Evolutionary conservation across 169 alveolate species (phyloP).

Genomic region (Cryptosporidium canis): DNA sequence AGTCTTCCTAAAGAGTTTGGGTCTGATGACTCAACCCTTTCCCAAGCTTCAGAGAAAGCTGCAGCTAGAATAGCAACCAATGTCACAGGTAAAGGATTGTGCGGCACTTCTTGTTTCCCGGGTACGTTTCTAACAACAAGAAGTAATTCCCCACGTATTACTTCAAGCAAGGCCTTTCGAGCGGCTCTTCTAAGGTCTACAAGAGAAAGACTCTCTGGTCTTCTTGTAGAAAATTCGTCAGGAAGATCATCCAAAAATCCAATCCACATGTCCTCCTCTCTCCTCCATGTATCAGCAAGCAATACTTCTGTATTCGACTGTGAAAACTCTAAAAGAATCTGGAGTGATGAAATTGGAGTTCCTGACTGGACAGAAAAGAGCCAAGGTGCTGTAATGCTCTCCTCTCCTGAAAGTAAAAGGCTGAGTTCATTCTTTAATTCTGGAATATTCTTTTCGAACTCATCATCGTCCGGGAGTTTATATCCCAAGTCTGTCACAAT

Average conservation of each 20-base stretch:
- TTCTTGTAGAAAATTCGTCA: conserved; percentile 84
- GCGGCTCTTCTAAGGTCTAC: conserved; percentile 75
- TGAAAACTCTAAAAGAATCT: conserved; percentile 86
- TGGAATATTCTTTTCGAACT: conserved; percentile 59
- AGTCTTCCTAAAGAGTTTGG: conserved; percentile 86
- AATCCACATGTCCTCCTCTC: conserved; percentile 82
- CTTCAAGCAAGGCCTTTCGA: conserved; percentile 81
- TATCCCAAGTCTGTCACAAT: conserved; percentile 70
- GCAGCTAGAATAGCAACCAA: conserved; percentile 87
- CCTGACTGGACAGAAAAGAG: conserved; percentile 89
- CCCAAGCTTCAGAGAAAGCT: conserved; percentile 88
- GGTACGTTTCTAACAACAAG: conserved; percentile 86
- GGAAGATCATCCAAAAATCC: conserved; percentile 84
- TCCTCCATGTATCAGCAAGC: conserved; percentile 86
- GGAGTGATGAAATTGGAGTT: conserved; percentile 89
- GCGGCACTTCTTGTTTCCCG: conserved; percentile 86
- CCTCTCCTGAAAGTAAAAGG: conserved; percentile 65
- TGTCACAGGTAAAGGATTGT: conserved; percentile 83
- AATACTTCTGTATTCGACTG: conserved; percentile 86
- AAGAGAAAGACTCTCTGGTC: conserved; percentile 75
- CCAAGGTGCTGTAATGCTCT: conserved; percentile 86
- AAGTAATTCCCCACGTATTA: conserved; percentile 81
- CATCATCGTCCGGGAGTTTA: conserved; percentile 55
- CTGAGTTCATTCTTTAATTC: conserved; percentile 60
- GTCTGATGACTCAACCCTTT: conserved; percentile 82